A percentile compares a stretch with the other conserved stretches of the same genome.
phyloP scores from a whole-genome alignment of 345 rosid species.

The Eucalyptus globulus region DNA sequence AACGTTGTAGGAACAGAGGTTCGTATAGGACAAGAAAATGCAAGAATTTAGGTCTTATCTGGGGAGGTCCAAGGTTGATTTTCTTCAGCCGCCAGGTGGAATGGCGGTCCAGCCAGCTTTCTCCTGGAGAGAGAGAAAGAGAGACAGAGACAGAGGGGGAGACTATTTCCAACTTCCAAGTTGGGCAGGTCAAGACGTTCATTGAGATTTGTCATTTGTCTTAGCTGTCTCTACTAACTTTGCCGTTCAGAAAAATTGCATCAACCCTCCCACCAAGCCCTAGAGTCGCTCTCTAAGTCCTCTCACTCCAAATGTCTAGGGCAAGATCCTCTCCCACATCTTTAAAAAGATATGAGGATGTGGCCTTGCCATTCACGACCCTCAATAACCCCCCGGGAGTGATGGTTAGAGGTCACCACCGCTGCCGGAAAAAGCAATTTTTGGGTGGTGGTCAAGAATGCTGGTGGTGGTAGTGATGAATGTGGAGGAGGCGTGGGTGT shows the following conservation, averaged over 20 bases:
- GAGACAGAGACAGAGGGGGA: too few species aligned
- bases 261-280: neutral
- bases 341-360: neutral
- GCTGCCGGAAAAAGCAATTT: neutral
- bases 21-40: neutral
- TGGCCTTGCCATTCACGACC: neutral
- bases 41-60: neutral
- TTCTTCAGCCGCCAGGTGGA: neutral
- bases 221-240: neutral
- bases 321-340: neutral
- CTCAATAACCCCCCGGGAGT: neutral
- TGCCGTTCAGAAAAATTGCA: neutral
- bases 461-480: neutral
- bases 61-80: neutral
- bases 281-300: neutral
- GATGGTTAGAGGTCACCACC: neutral
- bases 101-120: neutral
- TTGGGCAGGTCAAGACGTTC: neutral
- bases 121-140: neutral
- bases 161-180: neutral
- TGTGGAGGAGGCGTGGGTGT: neutral
- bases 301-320: neutral
- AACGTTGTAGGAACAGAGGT: neutral
- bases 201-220: neutral
- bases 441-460: neutral